Conservation (phyloP, 2,329 filamentous ascomycete species). For the Apiospora pterosperma region DNA sequence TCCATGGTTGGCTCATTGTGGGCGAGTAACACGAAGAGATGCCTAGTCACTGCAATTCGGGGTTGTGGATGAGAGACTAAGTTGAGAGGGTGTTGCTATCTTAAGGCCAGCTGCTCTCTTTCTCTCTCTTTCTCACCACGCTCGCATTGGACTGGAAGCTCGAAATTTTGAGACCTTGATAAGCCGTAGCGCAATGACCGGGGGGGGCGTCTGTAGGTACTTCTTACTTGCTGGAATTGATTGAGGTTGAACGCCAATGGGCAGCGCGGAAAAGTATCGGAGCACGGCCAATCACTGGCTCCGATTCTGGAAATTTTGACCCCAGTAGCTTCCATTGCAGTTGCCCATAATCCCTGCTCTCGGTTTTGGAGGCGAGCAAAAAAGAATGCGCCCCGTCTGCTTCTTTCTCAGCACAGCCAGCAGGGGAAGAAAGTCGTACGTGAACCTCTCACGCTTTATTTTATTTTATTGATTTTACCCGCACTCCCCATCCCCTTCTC, state of each 20-base stretch:
- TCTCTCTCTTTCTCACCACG: background rate
- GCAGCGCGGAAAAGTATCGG: background rate
- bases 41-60: background rate
- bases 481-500: constrained; percentile 10
- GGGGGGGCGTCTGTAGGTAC: too few relatives aligned
- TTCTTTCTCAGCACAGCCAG: background rate
- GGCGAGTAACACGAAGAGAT: background rate
- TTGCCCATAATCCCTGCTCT: constrained; percentile 6
- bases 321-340: background rate
- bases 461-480: background rate
- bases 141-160: background rate
- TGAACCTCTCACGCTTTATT: constrained; percentile 6
- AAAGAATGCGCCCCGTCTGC: constrained; percentile 6
- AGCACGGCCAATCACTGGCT: constrained; percentile 3
- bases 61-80: background rate
- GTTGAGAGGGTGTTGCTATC: background rate
- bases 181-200: background rate
- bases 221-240: background rate
- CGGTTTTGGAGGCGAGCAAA: background rate
- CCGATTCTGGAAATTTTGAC: constrained; percentile 1
- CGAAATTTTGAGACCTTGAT: background rate
- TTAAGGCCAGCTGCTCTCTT: background rate
- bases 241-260: background rate
- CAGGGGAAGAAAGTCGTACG: background rate
- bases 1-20: constrained; percentile 9